Evolutionary conservation across 106 monocot genomes (phyloP), one percentile per base, ranked within the genome.

Genomic region (Phalaenopsis equestris): DNA sequence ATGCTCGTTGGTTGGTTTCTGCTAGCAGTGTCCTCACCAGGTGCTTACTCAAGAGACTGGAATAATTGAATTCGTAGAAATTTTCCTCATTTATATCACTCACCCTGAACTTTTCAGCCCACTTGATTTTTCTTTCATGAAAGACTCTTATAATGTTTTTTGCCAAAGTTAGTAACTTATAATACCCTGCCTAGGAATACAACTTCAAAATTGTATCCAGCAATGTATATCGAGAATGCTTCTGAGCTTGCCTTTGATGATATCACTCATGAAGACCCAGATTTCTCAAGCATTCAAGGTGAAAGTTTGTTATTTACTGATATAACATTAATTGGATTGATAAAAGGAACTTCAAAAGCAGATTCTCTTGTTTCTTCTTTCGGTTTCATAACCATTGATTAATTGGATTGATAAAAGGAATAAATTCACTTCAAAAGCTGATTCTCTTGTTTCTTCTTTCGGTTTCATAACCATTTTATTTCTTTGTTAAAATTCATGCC

Each of bases 221-320:
- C 99, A 77, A 99, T 99, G 99, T 99, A 90, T 82, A 89, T 95
- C 43, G 95, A 99, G 82, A 93, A 95, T 85, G 81, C 95, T 48
- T 93, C 95, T 55, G 95, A 91, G 84, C 99, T 95, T 83, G 99
- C 99, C 56, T 99, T 99, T 83, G 93, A 99, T 87, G 99, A 99
- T 85, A 47, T 99, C 56, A 93, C 90, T 55, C 91, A 93, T 85
- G 88, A 90, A 78, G 95, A 99, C 73, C 95, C 91, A 45, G 99
- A 99, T 82, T 99, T 93, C 77, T 74, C 90, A 37, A 91, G 38
- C 77, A 99, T 99, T 81, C 99, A 99, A 91, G 99, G 95, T 95
- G 41, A 84, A 67, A 30, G 11, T 61, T 79, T 80, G 68, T 52
- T 68, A 52, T 55, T 68, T 39, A 43, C 65, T 41, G 41, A 42